phyloP scores from a whole-genome alignment of 208 protist species.

The Trypanosoma boissoni region DNA sequence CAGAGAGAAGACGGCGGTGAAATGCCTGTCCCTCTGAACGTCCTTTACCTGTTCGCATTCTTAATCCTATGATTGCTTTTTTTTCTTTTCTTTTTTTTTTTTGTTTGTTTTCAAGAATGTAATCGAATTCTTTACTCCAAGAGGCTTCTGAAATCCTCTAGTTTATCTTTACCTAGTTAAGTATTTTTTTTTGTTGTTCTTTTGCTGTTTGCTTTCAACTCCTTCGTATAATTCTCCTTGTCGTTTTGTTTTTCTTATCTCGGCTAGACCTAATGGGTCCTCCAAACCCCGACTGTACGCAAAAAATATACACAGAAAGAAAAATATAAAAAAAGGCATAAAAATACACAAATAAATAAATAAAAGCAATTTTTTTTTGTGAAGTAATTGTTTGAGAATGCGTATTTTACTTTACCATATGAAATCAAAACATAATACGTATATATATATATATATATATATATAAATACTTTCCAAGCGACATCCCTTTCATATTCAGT shows the following conservation, averaged over 20 bases:
- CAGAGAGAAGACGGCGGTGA: conserved; percentile 74
- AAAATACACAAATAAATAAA: conserved; percentile 5
- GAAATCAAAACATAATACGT: too few relatives aligned
- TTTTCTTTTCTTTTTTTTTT: neutral
- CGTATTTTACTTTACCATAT: too few relatives aligned
- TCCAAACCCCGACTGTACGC: neutral
- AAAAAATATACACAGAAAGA: neutral
- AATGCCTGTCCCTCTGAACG: conserved; percentile 72
- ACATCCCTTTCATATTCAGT: too few relatives aligned
- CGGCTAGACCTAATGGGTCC: neutral
- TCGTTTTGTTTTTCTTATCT: too few relatives aligned
- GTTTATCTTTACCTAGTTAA: neutral
- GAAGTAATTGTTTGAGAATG: too few relatives aligned
- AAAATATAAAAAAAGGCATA: conserved; percentile 1
- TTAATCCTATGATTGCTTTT: conserved; percentile 4
- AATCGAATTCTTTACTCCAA: too few relatives aligned
- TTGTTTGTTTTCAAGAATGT: neutral
- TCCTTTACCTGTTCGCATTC: conserved; percentile 69
- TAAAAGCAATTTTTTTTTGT: conserved; percentile 5
- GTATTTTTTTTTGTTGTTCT: conserved; percentile 5
- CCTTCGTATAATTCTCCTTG: too few relatives aligned
- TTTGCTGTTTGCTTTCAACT: conserved; percentile 2
- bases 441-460: too few relatives aligned
- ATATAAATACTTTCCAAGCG: too few relatives aligned
- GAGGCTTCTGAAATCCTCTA: neutral